Evolutionary conservation across 1,284 basidiomycete species (phyloP).

Genomic region (Filobasidium uniguttulatum): DNA sequence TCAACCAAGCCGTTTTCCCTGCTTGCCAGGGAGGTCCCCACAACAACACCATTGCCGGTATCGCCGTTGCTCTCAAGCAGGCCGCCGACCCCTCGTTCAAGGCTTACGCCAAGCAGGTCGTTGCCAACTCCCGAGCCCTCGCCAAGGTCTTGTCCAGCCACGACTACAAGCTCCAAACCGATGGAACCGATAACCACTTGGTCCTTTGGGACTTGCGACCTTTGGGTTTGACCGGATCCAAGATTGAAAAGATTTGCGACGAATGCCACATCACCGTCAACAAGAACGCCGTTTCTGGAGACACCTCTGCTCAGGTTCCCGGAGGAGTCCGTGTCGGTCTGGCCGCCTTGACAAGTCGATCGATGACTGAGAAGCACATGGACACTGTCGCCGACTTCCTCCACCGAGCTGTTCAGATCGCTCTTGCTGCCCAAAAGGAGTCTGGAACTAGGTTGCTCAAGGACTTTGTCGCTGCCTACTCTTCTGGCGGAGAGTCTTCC

Average conservation of each 20-base stretch:
- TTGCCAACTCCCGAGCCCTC: constrained; percentile 69
- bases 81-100: constrained; percentile 82
- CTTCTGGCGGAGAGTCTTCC: constrained; percentile 54
- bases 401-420: constrained; percentile 79
- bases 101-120: constrained; percentile 86
- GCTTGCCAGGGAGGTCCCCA: constrained; percentile 99
- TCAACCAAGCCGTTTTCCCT: constrained; percentile 98
- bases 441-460: constrained; percentile 88
- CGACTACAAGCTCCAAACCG: constrained; percentile 93
- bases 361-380: constrained; percentile 80
- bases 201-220: constrained; percentile 97
- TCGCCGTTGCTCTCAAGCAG: constrained; percentile 92
- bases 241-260: constrained; percentile 98
- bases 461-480: constrained; percentile 83
- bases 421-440: constrained; percentile 78
- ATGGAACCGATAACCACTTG: constrained; percentile 94
- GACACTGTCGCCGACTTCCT: constrained; percentile 77
- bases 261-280: constrained; percentile 84
- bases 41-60: constrained; percentile 96
- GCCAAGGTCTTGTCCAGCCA: constrained; percentile 55
- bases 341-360: constrained; percentile 83
- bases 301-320: constrained; percentile 85
- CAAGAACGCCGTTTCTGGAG: constrained; percentile 95
- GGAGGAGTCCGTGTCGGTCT: constrained; percentile 96
- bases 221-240: constrained; percentile 86